Percentiles rank a stretch among this genome's conserved stretches.
phyloP scores from a whole-genome alignment of 225 moss, liverwort and hornwort genomes.

The Anthoceros angustus region DNA sequence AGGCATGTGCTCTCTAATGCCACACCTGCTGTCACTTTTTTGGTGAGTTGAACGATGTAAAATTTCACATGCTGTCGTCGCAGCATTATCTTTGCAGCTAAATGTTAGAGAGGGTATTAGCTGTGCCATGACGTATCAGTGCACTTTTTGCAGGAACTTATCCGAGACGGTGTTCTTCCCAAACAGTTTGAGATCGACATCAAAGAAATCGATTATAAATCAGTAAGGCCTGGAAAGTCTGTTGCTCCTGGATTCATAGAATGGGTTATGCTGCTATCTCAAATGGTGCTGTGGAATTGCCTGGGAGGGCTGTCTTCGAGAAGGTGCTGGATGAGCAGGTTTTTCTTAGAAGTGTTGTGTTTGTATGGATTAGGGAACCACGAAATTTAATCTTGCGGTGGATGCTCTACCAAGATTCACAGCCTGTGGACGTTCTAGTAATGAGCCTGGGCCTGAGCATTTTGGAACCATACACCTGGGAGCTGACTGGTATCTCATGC shows the following conservation, averaged over 20 bases:
- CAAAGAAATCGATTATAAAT: constrained; percentile 74
- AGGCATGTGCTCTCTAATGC: constrained; percentile 66
- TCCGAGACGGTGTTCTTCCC: constrained; percentile 44
- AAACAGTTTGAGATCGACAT: constrained; percentile 42
- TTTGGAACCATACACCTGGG: constrained; percentile 81
- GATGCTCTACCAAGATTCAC: constrained; percentile 53
- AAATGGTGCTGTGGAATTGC: not conserved
- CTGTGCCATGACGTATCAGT: not conserved
- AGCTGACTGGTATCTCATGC: constrained; percentile 45
- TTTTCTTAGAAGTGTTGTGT: not conserved
- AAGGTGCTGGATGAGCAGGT: not conserved
- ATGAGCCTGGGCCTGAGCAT: constrained; percentile 59
- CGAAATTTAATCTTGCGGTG: constrained; percentile 83
- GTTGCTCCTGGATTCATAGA: not conserved
- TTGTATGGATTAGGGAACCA: constrained; percentile 40
- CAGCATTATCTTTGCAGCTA: not conserved
- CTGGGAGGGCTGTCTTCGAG: constrained; percentile 3
- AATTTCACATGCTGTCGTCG: not conserved
- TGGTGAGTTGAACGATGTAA: constrained; percentile 30
- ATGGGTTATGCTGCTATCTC: not conserved
- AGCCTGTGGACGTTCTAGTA: constrained; percentile 29
- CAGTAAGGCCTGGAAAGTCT: constrained; percentile 26
- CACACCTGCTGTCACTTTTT: constrained; percentile 76
- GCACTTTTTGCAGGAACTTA: constrained; percentile 44
- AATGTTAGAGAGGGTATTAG: not conserved